phyloP scores from a whole-genome alignment of 2,329 filamentous ascomycete species.

The Xylariaceae sp. region DNA sequence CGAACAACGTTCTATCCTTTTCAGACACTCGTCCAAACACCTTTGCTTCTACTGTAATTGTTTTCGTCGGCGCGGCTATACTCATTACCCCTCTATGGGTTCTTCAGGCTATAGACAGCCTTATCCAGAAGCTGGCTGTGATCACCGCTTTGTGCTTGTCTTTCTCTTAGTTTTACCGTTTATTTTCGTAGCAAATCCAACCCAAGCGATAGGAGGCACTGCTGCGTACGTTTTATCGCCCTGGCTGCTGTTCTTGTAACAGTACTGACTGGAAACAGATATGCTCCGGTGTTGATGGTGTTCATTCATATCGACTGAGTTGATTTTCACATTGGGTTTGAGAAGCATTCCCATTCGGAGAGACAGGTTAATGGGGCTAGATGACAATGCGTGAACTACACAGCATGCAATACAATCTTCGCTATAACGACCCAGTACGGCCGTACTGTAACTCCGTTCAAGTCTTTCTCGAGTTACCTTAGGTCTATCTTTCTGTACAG shows the following conservation, averaged over 20 bases:
- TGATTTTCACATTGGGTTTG: no score
- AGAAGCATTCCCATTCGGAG: no score
- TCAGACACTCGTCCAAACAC: conserved; percentile 21
- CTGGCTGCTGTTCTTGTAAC: not conserved
- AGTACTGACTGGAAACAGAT: not conserved
- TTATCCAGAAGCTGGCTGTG: conserved; percentile 25
- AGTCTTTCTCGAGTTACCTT: no score
- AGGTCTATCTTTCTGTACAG: no score
- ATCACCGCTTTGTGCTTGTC: conserved; percentile 32
- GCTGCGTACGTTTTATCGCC: conserved; percentile 17
- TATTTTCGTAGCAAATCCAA: conserved; percentile 20
- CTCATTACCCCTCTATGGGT: conserved; percentile 35
- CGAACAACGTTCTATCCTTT: conserved; percentile 10
- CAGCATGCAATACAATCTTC: no score
- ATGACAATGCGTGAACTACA: no score
- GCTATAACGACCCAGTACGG: no score
- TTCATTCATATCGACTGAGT: conserved; percentile 11
- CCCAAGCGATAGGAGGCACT: conserved; percentile 21
- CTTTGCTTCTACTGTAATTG: conserved; percentile 24
- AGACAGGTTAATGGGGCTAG: no score
- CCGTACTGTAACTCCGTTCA: no score
- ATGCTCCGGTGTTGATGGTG: conserved; percentile 14
- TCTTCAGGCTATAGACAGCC: conserved; percentile 18
- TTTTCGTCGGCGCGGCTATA: conserved; percentile 27
- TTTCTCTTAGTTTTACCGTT: conserved; percentile 20